Base-by-base conservation (phyloP, 495 filamentous ascomycete genomes). In the Pseudomonodictys pantanalensis region DNA sequence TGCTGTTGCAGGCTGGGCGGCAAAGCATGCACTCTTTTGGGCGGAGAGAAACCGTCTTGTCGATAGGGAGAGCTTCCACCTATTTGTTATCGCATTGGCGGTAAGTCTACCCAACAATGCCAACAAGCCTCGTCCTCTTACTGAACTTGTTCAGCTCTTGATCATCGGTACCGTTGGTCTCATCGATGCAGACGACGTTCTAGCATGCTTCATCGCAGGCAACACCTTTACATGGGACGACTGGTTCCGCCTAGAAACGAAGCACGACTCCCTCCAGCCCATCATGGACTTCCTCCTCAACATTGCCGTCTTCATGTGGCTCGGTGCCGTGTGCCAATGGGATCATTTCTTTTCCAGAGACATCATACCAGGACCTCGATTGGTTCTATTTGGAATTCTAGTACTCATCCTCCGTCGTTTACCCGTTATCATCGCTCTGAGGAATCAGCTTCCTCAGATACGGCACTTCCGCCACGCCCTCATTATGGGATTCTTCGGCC, bases 151-250 rank as follows among this genome's bases (percentile, higher is more conserved):
- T 26, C 38, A 65, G 68, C 76, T 93, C 11, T 95, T 97, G 65
- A 88, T 95, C 54, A 79, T 88, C 3, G 91, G 90, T 10, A 95
- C 90, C 0, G 90, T 88, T 64, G 91, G 91, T 9, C 82, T 96
- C 78, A 84, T 96, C 55, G 92, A 92, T 2, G 92, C 85, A 43
- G 92, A 96, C 71, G 92, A 96, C 60, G 86, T 96, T n/a, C 79
- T 97, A 0, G 91, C 92, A 1, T 96, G 90, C 73, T 97, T 97
- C 65, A 85, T 96, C 57, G 91, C 92, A 17, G 92, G 92, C 2
- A 96, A 96, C 65, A 83, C 81, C 7, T 93, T 97, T 61, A 95
- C 89, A 4, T 89, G 88, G 80, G 91, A 88, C 75, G 92, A 96
- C 73, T 95, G 90, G 91, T 96, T 95, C 73, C 87, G 92, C 1